Conservation (phyloP, 257 asterid genomes). For the Nicotiana tabacum region DNA sequence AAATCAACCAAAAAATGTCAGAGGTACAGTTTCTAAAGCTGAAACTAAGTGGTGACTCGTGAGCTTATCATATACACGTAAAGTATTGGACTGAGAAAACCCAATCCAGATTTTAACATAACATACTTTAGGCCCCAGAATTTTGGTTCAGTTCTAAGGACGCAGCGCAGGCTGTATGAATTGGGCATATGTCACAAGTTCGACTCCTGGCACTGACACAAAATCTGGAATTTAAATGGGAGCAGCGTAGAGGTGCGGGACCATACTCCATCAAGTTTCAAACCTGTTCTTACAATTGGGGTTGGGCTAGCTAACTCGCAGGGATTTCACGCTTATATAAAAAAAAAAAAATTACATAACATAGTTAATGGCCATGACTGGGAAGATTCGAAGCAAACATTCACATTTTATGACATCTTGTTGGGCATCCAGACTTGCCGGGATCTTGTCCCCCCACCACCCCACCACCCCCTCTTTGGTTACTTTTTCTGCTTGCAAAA, state of each 20-base stretch:
- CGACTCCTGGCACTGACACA: neutral
- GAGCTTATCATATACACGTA: neutral
- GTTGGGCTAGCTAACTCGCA: neutral
- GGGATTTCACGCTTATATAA: neutral
- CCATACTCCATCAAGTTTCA: neutral
- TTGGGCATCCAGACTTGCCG: neutral
- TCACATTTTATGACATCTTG: neutral
- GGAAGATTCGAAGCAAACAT: neutral
- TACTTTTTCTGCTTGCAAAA: neutral
- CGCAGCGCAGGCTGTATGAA: neutral
- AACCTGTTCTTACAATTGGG: neutral
- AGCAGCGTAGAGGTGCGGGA: neutral
- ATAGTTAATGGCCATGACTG: neutral
- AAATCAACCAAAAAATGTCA: neutral
- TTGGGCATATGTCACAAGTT: neutral
- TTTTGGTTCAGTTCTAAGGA: neutral
- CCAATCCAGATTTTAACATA: neutral
- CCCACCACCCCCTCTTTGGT: neutral
- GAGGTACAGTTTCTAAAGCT: neutral
- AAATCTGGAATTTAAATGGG: neutral
- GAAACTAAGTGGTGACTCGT: neutral
- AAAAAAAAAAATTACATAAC: neutral
- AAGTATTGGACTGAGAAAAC: neutral
- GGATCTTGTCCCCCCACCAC: neutral
- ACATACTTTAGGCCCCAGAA: neutral